Evolutionary conservation across 306 rosid genomes (phyloP).

Genomic region (Geum urbanum): DNA sequence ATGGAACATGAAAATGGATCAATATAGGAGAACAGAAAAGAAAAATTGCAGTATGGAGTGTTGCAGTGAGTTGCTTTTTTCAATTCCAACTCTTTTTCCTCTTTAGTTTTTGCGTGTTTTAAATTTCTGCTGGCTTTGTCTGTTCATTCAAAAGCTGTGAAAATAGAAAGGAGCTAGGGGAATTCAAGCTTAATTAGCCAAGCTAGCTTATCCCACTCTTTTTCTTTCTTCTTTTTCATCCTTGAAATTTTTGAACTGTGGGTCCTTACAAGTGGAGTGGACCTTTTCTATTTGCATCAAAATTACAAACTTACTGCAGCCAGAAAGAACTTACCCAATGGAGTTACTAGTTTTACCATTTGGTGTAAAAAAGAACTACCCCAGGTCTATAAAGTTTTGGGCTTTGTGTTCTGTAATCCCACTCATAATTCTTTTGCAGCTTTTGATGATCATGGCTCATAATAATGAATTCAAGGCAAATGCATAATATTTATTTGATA

Average conservation of each 20-base stretch:
- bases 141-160: slow-evolving; percentile 62
- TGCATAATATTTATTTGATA: slow-evolving; percentile 6
- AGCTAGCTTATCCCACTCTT: slow-evolving; percentile 23
- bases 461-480: background rate
- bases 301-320: slow-evolving; percentile 8
- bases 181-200: slow-evolving; percentile 19
- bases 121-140: slow-evolving; percentile 65
- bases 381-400: background rate
- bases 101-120: slow-evolving; percentile 51
- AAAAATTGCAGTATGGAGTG: background rate
- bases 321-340: slow-evolving; percentile 1
- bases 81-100: slow-evolving; percentile 30
- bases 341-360: background rate
- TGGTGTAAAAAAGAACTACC: background rate
- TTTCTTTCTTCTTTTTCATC: background rate
- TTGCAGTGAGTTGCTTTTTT: slow-evolving; percentile 14
- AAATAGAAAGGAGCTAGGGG: slow-evolving; percentile 23
- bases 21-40: background rate
- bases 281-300: slow-evolving; percentile 15
- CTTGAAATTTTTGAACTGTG: slow-evolving; percentile 24
- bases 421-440: slow-evolving; percentile 28
- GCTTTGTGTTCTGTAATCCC: slow-evolving; percentile 4
- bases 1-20: slow-evolving; percentile 23
- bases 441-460: slow-evolving; percentile 24
- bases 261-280: slow-evolving; percentile 30